Base-by-base conservation (phyloP, 23 red algal species). In the Gracilaria vermiculophylla region DNA sequence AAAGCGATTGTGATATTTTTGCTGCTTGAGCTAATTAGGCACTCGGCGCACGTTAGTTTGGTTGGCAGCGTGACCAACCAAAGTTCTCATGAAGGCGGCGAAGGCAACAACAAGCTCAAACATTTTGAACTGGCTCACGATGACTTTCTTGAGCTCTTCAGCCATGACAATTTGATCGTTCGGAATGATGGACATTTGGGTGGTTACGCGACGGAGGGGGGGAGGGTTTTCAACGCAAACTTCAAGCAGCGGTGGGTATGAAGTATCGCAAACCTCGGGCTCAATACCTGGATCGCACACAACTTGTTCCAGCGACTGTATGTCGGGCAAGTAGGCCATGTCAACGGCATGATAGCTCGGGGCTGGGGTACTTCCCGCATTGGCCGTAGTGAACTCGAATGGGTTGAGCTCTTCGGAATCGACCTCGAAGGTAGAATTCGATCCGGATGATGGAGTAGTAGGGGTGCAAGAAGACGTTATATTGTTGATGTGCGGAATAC, bases 281-380 rank as follows among this genome's bases (percentile, higher is more conserved):
- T 43, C 14, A n/a, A 42, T 34, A 34, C 12, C 16, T 2, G 64
- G 20, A 41, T 16, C 64, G 28, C 35, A 42, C 2, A 43, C 2
- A 42, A 70, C 33, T 43, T 39, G 15, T 41, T 70, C 25, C 1
- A 42, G 13, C 15, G 64, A 34, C 6, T 32, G 37, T 16, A 17
- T 19, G 55, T 70, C 64, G 1, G 64, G 37, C 1, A 43, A 17
- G 1, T 6, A 17, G 10, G 7, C 24, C 12, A 70, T 39, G 64
- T 70, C 64, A 27, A 70, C 42, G 13, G 37, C 64, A 70, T 70
- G 64, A 43, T 70, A 70, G 64, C 64, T 70, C 2, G 33, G 64
- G 16, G 35, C 37, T 15, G 33, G 64, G 16, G 33, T 43, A 5
- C 6, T 42, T n/a, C 15, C 64, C 24, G 37, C 16, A 23, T 39